Evolutionary conservation across 2,329 filamentous ascomycete species (phyloP).

Genomic region (Exutisphaerella laricina): DNA sequence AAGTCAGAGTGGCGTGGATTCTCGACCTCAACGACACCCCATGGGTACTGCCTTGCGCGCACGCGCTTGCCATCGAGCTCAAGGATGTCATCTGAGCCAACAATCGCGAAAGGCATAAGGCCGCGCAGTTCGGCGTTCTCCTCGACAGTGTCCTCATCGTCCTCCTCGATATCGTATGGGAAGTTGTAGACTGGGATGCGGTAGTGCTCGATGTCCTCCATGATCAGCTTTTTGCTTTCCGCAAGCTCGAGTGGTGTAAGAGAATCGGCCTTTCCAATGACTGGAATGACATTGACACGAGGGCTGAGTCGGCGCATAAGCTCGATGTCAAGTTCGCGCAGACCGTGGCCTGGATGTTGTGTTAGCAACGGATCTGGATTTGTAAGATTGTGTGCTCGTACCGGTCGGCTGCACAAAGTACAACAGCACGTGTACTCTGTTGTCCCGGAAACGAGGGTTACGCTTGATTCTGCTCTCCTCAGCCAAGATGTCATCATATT

Average conservation of each 20-base stretch:
- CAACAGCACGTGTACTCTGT: constrained; percentile 94
- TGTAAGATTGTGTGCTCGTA: constrained; percentile 59
- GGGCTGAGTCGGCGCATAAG: constrained; percentile 99
- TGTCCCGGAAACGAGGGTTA: constrained; percentile 99
- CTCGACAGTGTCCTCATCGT: constrained; percentile 98
- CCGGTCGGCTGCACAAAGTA: constrained; percentile 99
- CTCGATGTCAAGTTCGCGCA: constrained; percentile 98
- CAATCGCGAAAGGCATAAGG: constrained; percentile 98
- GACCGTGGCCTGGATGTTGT: constrained; percentile 48
- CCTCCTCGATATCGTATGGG: constrained; percentile 98
- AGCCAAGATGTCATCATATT: constrained; percentile 98
- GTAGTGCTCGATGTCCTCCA: constrained; percentile 99
- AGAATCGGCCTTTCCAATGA: constrained; percentile 97
- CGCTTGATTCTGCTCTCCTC: constrained; percentile 99
- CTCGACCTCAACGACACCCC: constrained; percentile 98
- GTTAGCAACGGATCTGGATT: constrained; percentile 9
- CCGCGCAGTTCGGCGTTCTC: constrained; percentile 97
- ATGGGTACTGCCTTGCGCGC: constrained; percentile 94
- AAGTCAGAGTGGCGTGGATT: constrained; percentile 99
- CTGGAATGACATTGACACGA: constrained; percentile 96
- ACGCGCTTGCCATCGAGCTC: constrained; percentile 91
- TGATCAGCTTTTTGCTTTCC: constrained; percentile 99
- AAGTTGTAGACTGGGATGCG: constrained; percentile 99
- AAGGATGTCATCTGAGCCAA: constrained; percentile 90
- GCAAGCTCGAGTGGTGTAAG: constrained; percentile 93